Evolutionary conservation across 441 rosid species (phyloP), one percentile per base, ranked within the genome.

Genomic region (Pelargonium exstipulatum): DNA sequence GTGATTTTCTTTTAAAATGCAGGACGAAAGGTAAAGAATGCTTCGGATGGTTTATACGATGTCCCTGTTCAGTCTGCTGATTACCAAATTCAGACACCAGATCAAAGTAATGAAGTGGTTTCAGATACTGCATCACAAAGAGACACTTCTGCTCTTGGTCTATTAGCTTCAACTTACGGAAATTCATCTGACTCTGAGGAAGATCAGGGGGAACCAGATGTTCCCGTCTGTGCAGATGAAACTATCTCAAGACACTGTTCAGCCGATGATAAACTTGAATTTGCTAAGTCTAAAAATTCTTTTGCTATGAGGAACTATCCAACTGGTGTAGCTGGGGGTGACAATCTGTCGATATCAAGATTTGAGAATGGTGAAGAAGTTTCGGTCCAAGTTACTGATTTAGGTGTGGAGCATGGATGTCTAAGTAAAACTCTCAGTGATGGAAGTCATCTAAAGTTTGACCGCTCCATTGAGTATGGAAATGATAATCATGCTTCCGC

Each of bases 161-260:
- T 95, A 18, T 82, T 95, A 68, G 99, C 92, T 79, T 80, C 82
- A 75, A 82, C 81, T 57, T 95, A 95, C 77, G 98, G 95, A 76
- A 81, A 89, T 75, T 92, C 97, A 64, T 92, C 99, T 0, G 98
- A 95, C 74, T 92, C 98, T 6, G 99, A 95, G 71, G 92, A 92
- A 67, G 97, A 88, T 24, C 80, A 66, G 48, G 76, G 70, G 73
- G 87, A 82, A 68, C 73, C 74, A 10, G 81, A 81, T 77, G 74
- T 53, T 72, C 53, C 82, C 35, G 51, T 64, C 71, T 66, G 13
- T 66, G 71, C 58, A 35, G 82, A 73, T 73, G 82, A 80, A 75
- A 77, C 70, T 67, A 32, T 70, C 65, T 43, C 57, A 60, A 37
- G 72, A 66, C 74, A 73, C 63, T 62, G 67, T 60, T 70, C 78